Evolutionary conservation across 108 stramenopile genomes (phyloP), one percentile per base, ranked within the genome.

Genomic region (Mediolabrus comicus): DNA sequence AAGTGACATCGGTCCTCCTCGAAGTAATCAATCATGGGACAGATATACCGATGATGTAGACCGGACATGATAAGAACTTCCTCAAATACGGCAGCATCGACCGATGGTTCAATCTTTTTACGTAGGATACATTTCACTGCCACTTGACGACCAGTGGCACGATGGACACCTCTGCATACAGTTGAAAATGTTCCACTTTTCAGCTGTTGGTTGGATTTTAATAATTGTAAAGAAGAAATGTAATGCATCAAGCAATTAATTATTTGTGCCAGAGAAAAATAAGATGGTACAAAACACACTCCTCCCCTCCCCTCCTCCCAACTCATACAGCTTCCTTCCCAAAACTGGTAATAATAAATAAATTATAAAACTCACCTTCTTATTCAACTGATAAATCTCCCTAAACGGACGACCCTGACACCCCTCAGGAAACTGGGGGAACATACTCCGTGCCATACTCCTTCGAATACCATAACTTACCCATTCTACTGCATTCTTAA

Each of bases 11-110:
- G 86, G 56, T 92, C 90, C 70, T 91, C 88, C 32, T 92, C 88
- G 71, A 98, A 97, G 74, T 97, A 96, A 72, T 98, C 98, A 73
- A 95, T 89, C 52, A 98, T 82, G 24, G 91, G 92, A 19, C 96
- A 90, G 31, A 98, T 94, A 75, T 95, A 86, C 36, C 86, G 90
- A 74, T 98, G 98, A 31, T 88, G 81, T 2, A 97, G 78, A 38
- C 82, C 75, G 17, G 93, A 83, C 74, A 97, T 91, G 85, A 98
- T 92, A 51, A 90, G 88, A 14, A 96, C 96, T 84, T 97, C 96
- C 57, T 93, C 91, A 59, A 84, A 90, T 27, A 96, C 91, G n/a
- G 90, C 92, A 19, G 89, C 92, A 65, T 92, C 90, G 59, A 93
- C 95, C 0, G 85, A 77, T 7, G 95, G 89, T 35, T 91, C 89